Evolutionary conservation across 2,329 filamentous ascomycete genomes (phyloP), one percentile per base, ranked within the genome.

Genomic region (Cladophialophora carrionii): DNA sequence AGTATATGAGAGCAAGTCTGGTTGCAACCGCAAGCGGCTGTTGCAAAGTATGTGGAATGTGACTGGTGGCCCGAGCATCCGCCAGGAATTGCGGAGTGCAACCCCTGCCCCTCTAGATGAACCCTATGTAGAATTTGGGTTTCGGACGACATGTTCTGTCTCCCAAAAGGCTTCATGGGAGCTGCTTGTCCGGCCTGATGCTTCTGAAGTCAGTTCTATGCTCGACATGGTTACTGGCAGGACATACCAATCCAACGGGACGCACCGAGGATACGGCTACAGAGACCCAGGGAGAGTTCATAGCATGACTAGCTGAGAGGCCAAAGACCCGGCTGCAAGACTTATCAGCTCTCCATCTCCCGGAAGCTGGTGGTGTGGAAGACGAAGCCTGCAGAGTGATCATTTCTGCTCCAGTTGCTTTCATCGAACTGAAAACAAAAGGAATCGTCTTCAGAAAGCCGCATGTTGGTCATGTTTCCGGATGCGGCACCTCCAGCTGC

Each of bases 371-470:
- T 62, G 52, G 46, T 32, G 29, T 60, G 49, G 51, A 63, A 57
- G 24, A 32, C 37, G 52, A 9, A 53, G 43, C 52, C 43, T 34
- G 26, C 32, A 32, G 62, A 58, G 57, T 49, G 43, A 12, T 5
- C 29, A 3, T 12, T 57, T 49, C 51, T 29, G 31, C 32, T 34
- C 52, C 31, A 17, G 61, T 53, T 66, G 66, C 57, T 63, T 66
- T 68, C 66, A 49, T 62, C 63, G 51, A 46, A 14, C 61, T 58
- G 66, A 31, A 64, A 68, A 66, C 63, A 66, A 66, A 68, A 68
- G 32, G 31, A 20, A 48, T 37, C 61, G 20, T 56, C 37, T 17
- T 60, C 22, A 63, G 57, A 68, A 63, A 64, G 54, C 64, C 41
- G 41, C 57, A 37, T 53, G 31, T 57, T 56, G 52, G 31, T 46